Conservation (phyloP, 1,284 basidiomycete species). For the Irpex sp. region DNA sequence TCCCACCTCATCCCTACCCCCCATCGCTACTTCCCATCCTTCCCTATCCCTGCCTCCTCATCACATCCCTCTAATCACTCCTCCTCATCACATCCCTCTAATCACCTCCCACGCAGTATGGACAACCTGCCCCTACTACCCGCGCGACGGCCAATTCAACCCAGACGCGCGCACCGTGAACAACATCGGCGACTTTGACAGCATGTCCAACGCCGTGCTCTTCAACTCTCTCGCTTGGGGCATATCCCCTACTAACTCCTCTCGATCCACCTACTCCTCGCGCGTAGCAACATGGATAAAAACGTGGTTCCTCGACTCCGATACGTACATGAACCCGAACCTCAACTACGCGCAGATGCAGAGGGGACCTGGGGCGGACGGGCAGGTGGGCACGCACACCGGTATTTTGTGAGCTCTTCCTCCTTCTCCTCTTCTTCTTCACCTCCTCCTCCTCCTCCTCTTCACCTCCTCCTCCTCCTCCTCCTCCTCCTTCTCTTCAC, state of each 20-base stretch:
- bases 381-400: slow-evolving; percentile 45
- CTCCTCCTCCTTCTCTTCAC: too few relatives aligned
- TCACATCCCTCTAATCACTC: neutral
- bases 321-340: slow-evolving; percentile 61
- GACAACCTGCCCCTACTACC: slow-evolving; percentile 53
- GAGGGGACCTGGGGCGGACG: slow-evolving; percentile 47
- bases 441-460: too few relatives aligned
- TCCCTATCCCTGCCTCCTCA: neutral
- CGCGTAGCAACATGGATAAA: slow-evolving; percentile 37
- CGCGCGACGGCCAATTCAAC: slow-evolving; percentile 57
- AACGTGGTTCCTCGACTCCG: slow-evolving; percentile 53
- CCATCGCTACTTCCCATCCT: neutral
- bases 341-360: slow-evolving; percentile 59
- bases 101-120: slow-evolving; percentile 4
- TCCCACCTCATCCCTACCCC: neutral
- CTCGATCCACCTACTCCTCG: neutral
- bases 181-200: slow-evolving; percentile 48
- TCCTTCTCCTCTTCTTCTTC: neutral
- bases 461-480: too few relatives aligned
- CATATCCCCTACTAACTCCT: slow-evolving; percentile 26
- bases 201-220: slow-evolving; percentile 52
- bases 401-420: slow-evolving; percentile 42
- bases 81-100: neutral
- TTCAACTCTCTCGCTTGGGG: slow-evolving; percentile 57
- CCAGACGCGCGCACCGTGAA: slow-evolving; percentile 29